Evolutionary conservation across 768 basidiomycete species (phyloP), one percentile per base, ranked within the genome.

Genomic region (Trametes elegans): DNA sequence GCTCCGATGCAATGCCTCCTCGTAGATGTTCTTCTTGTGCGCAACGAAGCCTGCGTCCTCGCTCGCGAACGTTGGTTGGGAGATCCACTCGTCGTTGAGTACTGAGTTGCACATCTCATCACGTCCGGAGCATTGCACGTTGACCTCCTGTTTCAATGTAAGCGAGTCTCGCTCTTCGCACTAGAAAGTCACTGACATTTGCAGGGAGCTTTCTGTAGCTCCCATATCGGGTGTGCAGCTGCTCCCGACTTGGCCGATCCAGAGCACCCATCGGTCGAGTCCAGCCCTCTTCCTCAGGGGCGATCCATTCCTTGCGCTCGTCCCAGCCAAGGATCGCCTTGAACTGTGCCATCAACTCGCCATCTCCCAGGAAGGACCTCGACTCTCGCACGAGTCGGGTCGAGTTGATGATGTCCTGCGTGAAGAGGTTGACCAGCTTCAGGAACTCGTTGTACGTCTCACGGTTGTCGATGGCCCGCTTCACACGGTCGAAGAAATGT

Each of bases 21-120:
- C 97, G 70, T 90, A 99, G 1, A 87, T 79, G 71, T 98, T 99
- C 79, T 96, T 97, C 73, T 89, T 88, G 68, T 93, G 88, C 0
- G 91, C 82, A 57, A 89, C 76, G 65, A 97, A 97, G 1, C 90
- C 93, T 1, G 93, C 85, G 61, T 96, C 95, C 68, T 99, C 97
- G 61, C 87, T 90, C 3, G 90, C 87, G 85, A 93, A 96, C 1
- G 92, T 90, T 1, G 97, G 95, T 67, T 98, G 95, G 5, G 95
- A 94, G 16, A 98, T 88, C 96, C 96, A 99, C 62, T 96, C 92
- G 67, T 99, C 97, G 66, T 99, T 99, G 48, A 99, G 75, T 5
- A 99, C 97, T 7, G 90, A 85, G 65, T 87, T 88, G 70, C 96
- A 98, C 88, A 98, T 95, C 19, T 93, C 90, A 64, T 98, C 97